These are phyloP conservation scores for Teunomyces barrocoloradensis DNA, from an alignment of 805 yeast genomes.

Conservation along the genomic window DNA sequence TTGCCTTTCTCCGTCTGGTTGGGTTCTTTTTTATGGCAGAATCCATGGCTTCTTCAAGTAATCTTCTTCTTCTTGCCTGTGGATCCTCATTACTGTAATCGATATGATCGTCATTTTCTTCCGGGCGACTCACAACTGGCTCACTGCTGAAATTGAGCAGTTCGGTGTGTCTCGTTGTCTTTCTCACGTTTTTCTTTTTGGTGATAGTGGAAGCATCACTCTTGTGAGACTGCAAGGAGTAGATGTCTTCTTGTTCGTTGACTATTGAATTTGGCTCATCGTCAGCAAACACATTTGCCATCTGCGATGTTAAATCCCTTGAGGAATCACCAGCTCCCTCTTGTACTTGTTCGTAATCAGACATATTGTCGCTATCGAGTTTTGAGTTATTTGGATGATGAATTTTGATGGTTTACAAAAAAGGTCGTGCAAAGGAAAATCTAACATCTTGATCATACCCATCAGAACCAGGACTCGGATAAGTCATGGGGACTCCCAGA, in stretches of 20 bases:
- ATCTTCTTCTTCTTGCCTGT: slow-evolving; percentile 55
- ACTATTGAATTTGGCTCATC: background rate
- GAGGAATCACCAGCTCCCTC: slow-evolving; percentile 2
- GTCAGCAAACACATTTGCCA: slow-evolving; percentile 2
- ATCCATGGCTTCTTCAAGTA: slow-evolving; percentile 78
- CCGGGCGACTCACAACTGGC: slow-evolving; percentile 5
- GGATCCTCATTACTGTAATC: slow-evolving; percentile 35
- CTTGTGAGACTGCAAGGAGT: slow-evolving; percentile 23
- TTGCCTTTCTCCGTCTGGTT: slow-evolving; percentile 62
- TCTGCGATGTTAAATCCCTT: background rate
- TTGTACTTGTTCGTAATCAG: slow-evolving; percentile 3
- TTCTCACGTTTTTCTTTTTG: slow-evolving; percentile 29
- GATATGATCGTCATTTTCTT: slow-evolving; percentile 7
- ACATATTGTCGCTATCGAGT: background rate
- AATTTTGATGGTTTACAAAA: slow-evolving; percentile 1
- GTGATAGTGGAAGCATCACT: slow-evolving; percentile 14
- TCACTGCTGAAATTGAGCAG: slow-evolving; percentile 4
- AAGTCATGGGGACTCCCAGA: too few relatives aligned
- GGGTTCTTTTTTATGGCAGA: slow-evolving; percentile 66
- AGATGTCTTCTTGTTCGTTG: slow-evolving; percentile 22
- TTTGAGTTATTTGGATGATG: slow-evolving; percentile 1
- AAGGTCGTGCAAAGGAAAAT: background rate
- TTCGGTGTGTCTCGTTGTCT: slow-evolving; percentile 11
- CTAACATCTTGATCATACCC: background rate
- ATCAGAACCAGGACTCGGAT: background rate